These are phyloP conservation scores for Cryptococcus sp. DNA, from an alignment of 1,284 basidiomycete genomes.

Conservation along the genomic window DNA sequence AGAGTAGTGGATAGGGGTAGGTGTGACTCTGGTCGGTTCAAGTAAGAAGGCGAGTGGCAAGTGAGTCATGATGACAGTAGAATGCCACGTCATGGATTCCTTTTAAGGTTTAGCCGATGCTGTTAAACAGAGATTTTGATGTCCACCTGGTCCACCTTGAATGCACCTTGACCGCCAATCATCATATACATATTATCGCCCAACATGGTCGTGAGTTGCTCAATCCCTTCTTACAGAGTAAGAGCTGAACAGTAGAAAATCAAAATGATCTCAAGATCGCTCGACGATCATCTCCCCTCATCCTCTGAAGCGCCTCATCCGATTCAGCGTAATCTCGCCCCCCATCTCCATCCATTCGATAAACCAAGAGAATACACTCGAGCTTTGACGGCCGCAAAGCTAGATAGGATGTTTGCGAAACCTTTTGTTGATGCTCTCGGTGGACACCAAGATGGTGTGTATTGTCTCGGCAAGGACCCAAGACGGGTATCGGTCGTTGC, in stretches of 20 bases:
- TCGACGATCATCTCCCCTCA: constrained; percentile 49
- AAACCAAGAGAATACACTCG: constrained; percentile 88
- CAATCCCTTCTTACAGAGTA: neutral
- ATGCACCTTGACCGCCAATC: neutral
- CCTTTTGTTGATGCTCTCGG: constrained; percentile 88
- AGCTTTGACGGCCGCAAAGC: constrained; percentile 91
- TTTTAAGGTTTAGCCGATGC: too few species aligned
- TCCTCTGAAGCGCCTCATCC: constrained; percentile 55
- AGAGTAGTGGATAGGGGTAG: neutral
- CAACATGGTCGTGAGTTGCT: too few species aligned
- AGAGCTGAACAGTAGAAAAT: constrained; percentile 39
- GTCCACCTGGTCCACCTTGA: neutral
- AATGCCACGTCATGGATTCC: too few species aligned
- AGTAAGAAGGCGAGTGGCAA: too few species aligned
- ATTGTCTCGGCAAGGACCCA: constrained; percentile 74
- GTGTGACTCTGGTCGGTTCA: too few species aligned
- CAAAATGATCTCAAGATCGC: constrained; percentile 48
- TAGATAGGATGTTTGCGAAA: constrained; percentile 95
- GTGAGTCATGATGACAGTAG: too few species aligned
- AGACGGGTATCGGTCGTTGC: constrained; percentile 76
- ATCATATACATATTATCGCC: neutral
- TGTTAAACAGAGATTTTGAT: too few species aligned
- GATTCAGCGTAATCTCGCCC: constrained; percentile 85
- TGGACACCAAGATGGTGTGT: constrained; percentile 94
- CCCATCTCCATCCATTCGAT: constrained; percentile 88